Conservation (phyloP, 2,329 filamentous ascomycete species). For the Elsinoe australis region DNA sequence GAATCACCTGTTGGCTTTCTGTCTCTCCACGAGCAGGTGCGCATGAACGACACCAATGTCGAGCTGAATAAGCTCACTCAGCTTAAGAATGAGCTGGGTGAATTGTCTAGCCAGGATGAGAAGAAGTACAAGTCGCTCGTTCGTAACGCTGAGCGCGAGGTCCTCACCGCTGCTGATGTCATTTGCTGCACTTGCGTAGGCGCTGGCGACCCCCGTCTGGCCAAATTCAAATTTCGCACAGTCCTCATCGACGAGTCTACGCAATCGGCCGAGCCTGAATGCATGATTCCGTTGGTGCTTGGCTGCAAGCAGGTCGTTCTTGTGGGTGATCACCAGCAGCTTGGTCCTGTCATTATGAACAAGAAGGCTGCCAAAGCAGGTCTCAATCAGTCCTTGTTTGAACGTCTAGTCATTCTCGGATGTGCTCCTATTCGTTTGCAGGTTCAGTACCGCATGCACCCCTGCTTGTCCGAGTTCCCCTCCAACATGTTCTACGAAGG, state of each 20-base stretch:
- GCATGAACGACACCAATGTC: conserved; percentile 92
- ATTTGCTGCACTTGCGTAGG: conserved; percentile 99
- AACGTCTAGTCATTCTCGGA: conserved; percentile 87
- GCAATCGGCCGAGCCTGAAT: conserved; percentile 95
- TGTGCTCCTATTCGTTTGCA: conserved; percentile 87
- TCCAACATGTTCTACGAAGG: conserved; percentile 99
- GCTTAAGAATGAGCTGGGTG: conserved; percentile 83
- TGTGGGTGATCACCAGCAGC: conserved; percentile 94
- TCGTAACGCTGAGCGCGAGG: conserved; percentile 87
- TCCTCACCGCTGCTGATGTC: conserved; percentile 89
- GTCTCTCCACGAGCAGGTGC: conserved; percentile 91
- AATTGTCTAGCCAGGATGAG: conserved; percentile 90
- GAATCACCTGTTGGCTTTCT: conserved; percentile 97
- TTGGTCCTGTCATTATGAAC: conserved; percentile 99
- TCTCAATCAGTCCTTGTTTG: conserved; percentile 95
- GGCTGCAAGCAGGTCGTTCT: conserved; percentile 99
- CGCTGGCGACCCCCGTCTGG: conserved; percentile 86
- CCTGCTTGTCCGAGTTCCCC: conserved; percentile 90
- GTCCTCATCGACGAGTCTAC: conserved; percentile 98
- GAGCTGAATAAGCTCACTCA: conserved; percentile 88
- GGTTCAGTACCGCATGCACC: conserved; percentile 98
- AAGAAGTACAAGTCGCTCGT: conserved; percentile 98
- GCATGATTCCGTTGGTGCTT: conserved; percentile 94
- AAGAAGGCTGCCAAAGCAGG: conserved; percentile 98
- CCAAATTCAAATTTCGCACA: conserved; percentile 97